Evolutionary conservation across 371 early-diverging fungal genomes (phyloP).

Genomic region (Mucor piriformis): DNA sequence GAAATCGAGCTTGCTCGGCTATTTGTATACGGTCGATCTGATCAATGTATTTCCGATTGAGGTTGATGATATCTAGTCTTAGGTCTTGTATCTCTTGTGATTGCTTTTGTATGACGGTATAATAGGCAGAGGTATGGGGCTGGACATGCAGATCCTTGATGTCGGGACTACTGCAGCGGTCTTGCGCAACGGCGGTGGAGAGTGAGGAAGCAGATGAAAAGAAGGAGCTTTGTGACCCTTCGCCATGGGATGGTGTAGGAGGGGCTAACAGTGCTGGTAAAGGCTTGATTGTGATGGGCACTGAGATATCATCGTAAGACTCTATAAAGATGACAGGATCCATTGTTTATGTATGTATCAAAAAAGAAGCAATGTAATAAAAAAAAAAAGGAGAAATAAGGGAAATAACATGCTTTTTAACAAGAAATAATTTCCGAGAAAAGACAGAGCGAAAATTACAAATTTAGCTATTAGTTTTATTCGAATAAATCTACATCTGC

Average conservation of each 20-base stretch:
- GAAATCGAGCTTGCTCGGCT: constrained; percentile 12
- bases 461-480: constrained; percentile 16
- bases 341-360: not conserved
- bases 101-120: constrained; percentile 18
- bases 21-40: constrained; percentile 14
- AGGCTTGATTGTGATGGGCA: constrained; percentile 14
- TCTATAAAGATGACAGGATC: constrained; percentile 5
- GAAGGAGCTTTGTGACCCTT: not conserved
- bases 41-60: constrained; percentile 21
- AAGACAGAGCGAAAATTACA: not conserved
- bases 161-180: not conserved
- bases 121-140: not conserved
- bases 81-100: constrained; percentile 23
- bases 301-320: not conserved
- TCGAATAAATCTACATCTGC: constrained; percentile 47
- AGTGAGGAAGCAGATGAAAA: constrained; percentile 4
- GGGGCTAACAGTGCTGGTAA: constrained; percentile 15
- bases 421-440: too few species aligned
- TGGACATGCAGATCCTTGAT: too few species aligned
- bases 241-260: not conserved
- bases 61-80: constrained; percentile 11
- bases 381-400: not conserved
- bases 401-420: not conserved
- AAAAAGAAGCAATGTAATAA: too few species aligned
- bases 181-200: not conserved